Conservation (phyloP, 2,329 filamentous ascomycete genomes). For the Cordyceps tenuipes region DNA sequence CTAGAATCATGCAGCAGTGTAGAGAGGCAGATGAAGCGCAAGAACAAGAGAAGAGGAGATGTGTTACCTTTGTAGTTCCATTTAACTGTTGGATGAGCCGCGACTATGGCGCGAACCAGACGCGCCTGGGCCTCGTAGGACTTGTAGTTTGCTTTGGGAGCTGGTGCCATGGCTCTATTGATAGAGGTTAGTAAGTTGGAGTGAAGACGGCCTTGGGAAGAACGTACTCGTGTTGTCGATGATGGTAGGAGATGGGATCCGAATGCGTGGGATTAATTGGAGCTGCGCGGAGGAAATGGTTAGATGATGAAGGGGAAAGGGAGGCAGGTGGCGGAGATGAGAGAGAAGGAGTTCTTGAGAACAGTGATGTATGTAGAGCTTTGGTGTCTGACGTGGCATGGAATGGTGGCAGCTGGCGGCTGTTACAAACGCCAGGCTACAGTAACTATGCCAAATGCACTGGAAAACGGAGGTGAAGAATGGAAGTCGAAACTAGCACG, state of each 20-base stretch:
- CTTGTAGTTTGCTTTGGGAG: slow-evolving; percentile 46
- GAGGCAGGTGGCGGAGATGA: background rate
- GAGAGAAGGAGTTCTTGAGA: background rate
- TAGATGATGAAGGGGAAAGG: background rate
- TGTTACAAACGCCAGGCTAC: background rate
- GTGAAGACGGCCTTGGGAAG: background rate
- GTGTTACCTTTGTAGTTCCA: slow-evolving; percentile 55
- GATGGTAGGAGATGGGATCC: background rate
- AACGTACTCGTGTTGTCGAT: background rate
- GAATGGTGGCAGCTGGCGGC: background rate
- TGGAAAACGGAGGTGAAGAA: too few relatives aligned
- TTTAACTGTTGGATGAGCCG: slow-evolving; percentile 44
- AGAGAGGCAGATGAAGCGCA: slow-evolving; percentile 5
- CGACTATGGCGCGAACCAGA: slow-evolving; percentile 52
- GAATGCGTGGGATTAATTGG: background rate
- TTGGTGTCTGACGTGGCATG: too few relatives aligned
- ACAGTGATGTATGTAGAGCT: too few relatives aligned
- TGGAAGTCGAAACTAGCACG: background rate
- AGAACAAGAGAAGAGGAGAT: background rate
- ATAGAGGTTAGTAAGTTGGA: background rate
- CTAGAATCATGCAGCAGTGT: background rate
- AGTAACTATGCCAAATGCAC: background rate
- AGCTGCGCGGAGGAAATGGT: background rate
- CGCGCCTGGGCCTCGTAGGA: slow-evolving; percentile 52
- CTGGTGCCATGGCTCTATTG: slow-evolving; percentile 32